These are phyloP conservation scores for Epipyxis sp. DNA, from an alignment of 108 stramenopile species.

Conservation along the genomic window DNA sequence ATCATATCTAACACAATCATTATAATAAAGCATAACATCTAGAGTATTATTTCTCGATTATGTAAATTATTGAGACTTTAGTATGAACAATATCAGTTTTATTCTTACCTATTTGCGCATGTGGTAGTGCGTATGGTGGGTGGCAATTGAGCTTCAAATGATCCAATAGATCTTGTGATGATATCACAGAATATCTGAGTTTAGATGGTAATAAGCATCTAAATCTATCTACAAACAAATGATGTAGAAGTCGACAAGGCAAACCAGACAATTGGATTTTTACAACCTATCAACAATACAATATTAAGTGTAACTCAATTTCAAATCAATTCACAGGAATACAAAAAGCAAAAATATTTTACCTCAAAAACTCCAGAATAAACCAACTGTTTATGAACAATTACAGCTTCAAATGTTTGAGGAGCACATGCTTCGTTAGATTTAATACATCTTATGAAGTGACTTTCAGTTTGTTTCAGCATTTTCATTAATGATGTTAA, in stretches of 20 bases:
- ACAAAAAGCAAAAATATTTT: too few relatives aligned
- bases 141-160: too few relatives aligned
- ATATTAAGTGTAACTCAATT: too few relatives aligned
- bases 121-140: too few relatives aligned
- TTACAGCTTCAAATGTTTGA: slow-evolving; percentile 5
- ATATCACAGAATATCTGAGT: not conserved
- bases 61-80: too few relatives aligned
- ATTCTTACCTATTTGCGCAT: too few relatives aligned
- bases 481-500: slow-evolving; percentile 31
- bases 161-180: not conserved
- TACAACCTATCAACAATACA: too few relatives aligned
- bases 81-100: too few relatives aligned
- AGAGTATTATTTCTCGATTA: too few relatives aligned
- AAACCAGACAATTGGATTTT: slow-evolving; percentile 30
- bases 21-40: too few relatives aligned
- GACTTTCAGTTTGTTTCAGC: slow-evolving; percentile 25
- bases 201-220: not conserved
- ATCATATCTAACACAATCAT: too few relatives aligned
- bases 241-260: slow-evolving; percentile 17
- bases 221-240: not conserved
- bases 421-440: slow-evolving; percentile 28
- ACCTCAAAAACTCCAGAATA: slow-evolving; percentile 31
- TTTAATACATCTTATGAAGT: slow-evolving; percentile 52
- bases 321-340: too few relatives aligned
- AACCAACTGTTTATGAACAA: slow-evolving; percentile 19